These are phyloP conservation scores for Blastobotrys attinorum DNA, from an alignment of 805 yeast species.

Conservation along the genomic window DNA sequence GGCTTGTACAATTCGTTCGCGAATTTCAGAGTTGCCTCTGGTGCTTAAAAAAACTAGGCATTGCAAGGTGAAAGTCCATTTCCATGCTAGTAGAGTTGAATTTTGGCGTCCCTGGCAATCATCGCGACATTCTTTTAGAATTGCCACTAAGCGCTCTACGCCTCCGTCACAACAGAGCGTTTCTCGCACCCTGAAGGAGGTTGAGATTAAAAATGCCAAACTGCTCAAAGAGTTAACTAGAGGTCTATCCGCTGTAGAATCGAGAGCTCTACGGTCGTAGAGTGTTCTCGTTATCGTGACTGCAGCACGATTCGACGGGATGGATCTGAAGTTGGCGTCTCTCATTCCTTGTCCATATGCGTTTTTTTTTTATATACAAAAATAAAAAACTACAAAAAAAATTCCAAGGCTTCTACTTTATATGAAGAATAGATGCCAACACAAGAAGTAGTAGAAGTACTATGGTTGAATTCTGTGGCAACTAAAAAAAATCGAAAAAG, in stretches of 20 bases:
- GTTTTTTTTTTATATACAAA: no score
- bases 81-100: conserved; percentile 71
- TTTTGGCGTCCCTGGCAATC: conserved; percentile 10
- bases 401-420: no score
- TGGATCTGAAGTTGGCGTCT: conserved; percentile 77
- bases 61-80: conserved; percentile 93
- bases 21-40: conserved; percentile 78
- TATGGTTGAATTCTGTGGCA: no score
- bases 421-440: no score
- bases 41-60: conserved; percentile 88
- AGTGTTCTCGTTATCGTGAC: conserved; percentile 81
- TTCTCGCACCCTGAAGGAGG: conserved; percentile 84
- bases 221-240: conserved; percentile 87
- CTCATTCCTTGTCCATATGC: no score
- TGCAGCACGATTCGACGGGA: conserved; percentile 80
- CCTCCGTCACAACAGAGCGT: conserved; percentile 89
- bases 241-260: conserved; percentile 83
- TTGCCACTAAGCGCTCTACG: conserved; percentile 75
- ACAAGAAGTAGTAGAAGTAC: no score
- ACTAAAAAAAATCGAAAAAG: no score
- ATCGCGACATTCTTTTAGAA: conserved; percentile 67
- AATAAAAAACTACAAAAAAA: no score
- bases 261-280: conserved; percentile 88
- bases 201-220: conserved; percentile 76
- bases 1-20: conserved; percentile 82